Evolutionary conservation across 305 asterid species (phyloP).

Genomic region (Fraxinus velutina): DNA sequence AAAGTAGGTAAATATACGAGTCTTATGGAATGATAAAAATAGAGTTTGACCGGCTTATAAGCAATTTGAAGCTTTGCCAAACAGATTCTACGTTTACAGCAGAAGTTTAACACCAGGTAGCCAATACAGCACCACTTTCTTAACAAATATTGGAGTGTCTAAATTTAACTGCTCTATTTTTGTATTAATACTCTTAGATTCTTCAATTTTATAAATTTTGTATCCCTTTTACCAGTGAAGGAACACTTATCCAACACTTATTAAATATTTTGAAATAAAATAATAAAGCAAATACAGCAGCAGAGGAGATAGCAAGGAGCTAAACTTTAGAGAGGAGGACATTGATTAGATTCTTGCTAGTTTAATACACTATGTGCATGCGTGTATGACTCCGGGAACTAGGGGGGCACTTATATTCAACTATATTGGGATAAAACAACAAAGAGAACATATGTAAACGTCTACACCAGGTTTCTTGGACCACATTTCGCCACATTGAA

Average conservation of each 20-base stretch:
- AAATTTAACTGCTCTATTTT: neutral
- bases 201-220: neutral
- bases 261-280: neutral
- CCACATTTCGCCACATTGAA: neutral
- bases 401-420: neutral
- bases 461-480: neutral
- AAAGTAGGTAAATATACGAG: too few species aligned
- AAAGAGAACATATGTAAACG: neutral
- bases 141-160: neutral
- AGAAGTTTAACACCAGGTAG: neutral
- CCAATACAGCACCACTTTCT: neutral
- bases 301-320: neutral
- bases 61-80: too few species aligned
- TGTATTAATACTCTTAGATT: neutral
- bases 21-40: too few species aligned
- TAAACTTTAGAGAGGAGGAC: neutral
- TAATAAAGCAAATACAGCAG: neutral
- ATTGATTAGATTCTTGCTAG: neutral
- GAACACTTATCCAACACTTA: neutral
- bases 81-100: too few species aligned
- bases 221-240: neutral
- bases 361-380: neutral
- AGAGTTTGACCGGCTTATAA: too few species aligned
- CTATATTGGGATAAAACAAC: neutral
- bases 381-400: neutral